These are phyloP conservation scores for Lachnellula subtilissima DNA, from an alignment of 2,329 filamentous ascomycete species.

Conservation along the genomic window DNA sequence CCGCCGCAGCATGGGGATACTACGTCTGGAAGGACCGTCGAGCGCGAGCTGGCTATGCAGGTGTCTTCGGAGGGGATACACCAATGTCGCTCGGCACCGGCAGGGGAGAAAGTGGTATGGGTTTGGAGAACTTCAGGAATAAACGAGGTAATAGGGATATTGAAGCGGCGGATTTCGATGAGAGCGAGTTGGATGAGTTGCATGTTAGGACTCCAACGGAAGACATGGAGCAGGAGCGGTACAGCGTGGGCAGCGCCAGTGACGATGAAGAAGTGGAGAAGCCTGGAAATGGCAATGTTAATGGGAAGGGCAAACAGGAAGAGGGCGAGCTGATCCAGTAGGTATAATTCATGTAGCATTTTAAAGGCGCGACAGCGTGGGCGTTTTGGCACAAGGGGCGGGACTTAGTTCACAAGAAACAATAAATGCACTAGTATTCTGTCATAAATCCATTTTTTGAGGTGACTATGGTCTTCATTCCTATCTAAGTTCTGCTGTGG, in stretches of 20 bases:
- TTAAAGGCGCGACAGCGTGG: background rate
- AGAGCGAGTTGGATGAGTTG: slow-evolving; percentile 59
- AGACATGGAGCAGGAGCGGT: slow-evolving; percentile 41
- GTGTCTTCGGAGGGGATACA: slow-evolving; percentile 28
- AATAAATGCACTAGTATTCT: background rate
- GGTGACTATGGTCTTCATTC: slow-evolving; percentile 3
- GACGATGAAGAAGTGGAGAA: slow-evolving; percentile 40
- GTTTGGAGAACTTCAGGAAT: slow-evolving; percentile 44
- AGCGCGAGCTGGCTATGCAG: slow-evolving; percentile 50
- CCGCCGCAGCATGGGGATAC: slow-evolving; percentile 57
- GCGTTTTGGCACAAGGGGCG: background rate
- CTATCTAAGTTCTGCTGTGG: slow-evolving; percentile 17
- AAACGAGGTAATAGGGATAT: slow-evolving; percentile 48
- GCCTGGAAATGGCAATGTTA: slow-evolving; percentile 15
- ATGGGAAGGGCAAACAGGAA: slow-evolving; percentile 22
- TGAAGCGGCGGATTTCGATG: slow-evolving; percentile 61
- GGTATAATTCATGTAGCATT: slow-evolving; percentile 1
- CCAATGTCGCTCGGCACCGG: slow-evolving; percentile 28
- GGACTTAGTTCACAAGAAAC: background rate
- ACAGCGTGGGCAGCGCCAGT: slow-evolving; percentile 54
- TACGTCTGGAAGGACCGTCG: slow-evolving; percentile 61
- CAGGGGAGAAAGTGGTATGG: slow-evolving; percentile 29
- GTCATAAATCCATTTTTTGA: background rate
- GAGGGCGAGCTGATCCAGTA: slow-evolving; percentile 11
- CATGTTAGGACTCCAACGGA: slow-evolving; percentile 36